These are phyloP conservation scores for Gnaphalium uliginosum DNA, from an alignment of 129 eudicot species.

Conservation along the genomic window DNA sequence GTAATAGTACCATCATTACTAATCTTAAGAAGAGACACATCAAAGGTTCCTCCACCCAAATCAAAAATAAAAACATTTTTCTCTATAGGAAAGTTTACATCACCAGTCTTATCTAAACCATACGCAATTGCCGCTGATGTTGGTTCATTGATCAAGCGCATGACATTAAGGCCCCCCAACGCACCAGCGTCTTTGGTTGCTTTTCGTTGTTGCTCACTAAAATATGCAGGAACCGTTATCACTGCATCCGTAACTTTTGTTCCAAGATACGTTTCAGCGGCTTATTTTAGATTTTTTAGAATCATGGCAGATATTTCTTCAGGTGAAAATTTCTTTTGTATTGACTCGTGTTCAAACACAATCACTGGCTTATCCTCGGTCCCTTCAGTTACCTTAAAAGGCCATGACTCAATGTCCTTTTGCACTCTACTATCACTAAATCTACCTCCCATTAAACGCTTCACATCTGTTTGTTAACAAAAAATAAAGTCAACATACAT, in stretches of 20 bases:
- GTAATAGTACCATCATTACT: background rate
- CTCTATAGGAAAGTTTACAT: background rate
- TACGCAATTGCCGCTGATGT: slow-evolving; percentile 34
- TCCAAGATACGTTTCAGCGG: background rate
- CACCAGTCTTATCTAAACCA: slow-evolving; percentile 13
- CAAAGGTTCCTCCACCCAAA: background rate
- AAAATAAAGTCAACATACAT: background rate
- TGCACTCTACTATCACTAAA: slow-evolving; percentile 11
- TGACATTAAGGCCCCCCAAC: slow-evolving; percentile 14
- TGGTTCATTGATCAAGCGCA: slow-evolving; percentile 20
- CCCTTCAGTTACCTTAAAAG: no score
- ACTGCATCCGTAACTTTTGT: background rate
- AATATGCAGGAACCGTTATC: background rate
- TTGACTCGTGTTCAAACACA: no score
- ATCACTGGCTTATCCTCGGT: no score
- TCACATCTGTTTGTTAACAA: background rate
- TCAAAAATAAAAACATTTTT: slow-evolving; percentile 19
- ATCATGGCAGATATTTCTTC: background rate
- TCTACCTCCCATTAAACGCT: slow-evolving; percentile 24
- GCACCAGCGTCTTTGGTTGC: background rate
- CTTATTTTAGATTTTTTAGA: no score
- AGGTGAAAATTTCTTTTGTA: no score
- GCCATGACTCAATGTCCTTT: no score
- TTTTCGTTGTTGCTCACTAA: background rate
- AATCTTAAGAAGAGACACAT: background rate